Conservation (phyloP, 108 stramenopile genomes). For the Conticribra guillardii region DNA sequence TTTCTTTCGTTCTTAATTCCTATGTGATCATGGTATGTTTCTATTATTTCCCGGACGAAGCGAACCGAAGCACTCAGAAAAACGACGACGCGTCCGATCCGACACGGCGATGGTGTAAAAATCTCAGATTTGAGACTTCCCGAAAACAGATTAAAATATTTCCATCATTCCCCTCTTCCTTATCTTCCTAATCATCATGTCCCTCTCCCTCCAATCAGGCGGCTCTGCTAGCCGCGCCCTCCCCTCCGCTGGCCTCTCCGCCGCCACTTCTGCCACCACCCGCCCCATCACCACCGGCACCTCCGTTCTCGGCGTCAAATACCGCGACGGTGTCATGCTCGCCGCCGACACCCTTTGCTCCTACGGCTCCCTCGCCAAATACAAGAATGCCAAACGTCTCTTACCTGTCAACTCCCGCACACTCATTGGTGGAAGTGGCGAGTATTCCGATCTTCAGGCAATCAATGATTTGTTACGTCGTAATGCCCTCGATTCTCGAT, state of each 20-base stretch:
- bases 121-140: no score
- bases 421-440: slow-evolving; percentile 93
- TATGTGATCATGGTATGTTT: no score
- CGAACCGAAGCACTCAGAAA: no score
- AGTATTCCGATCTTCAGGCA: slow-evolving; percentile 95
- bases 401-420: slow-evolving; percentile 69
- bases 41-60: no score
- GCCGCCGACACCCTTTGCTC: slow-evolving; percentile 96
- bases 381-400: slow-evolving; percentile 90
- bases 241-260: slow-evolving; percentile 23
- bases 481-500: slow-evolving; percentile 73
- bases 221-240: slow-evolving; percentile 42
- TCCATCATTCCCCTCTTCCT: slow-evolving; percentile 12
- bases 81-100: no score
- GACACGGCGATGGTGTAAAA: no score
- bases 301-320: slow-evolving; percentile 94
- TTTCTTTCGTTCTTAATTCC: no score
- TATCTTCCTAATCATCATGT: slow-evolving; percentile 33
- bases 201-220: slow-evolving; percentile 50
- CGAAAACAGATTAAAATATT: no score
- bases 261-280: slow-evolving; percentile 63
- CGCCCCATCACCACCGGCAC: slow-evolving; percentile 98
- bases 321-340: slow-evolving; percentile 95
- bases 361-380: slow-evolving; percentile 96
- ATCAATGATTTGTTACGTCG: slow-evolving; percentile 78